Evolutionary conservation across 225 moss, liverwort and hornwort genomes (phyloP).

Genomic region (Physcomitrium patens): DNA sequence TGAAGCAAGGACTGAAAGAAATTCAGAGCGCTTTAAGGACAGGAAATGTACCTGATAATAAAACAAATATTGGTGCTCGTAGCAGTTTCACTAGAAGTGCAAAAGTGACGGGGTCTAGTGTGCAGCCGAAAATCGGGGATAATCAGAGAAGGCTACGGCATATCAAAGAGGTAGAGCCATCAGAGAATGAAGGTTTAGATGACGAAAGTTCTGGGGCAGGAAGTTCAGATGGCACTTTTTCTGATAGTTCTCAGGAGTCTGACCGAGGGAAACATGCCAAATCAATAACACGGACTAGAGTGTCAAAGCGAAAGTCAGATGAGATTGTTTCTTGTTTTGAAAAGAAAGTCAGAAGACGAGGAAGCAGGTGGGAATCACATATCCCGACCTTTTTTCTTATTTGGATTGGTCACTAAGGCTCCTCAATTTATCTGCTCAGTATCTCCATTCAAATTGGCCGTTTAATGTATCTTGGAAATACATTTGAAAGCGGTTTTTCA

Average conservation of each 20-base stretch:
- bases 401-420: slow-evolving; percentile 7
- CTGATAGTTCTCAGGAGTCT: slow-evolving; percentile 39
- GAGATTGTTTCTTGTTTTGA: slow-evolving; percentile 35
- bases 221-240: slow-evolving; percentile 31
- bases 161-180: slow-evolving; percentile 26
- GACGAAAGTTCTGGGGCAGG: slow-evolving; percentile 37
- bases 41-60: slow-evolving; percentile 27
- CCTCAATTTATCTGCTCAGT: slow-evolving; percentile 10
- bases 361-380: slow-evolving; percentile 38
- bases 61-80: slow-evolving; percentile 34
- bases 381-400: slow-evolving; percentile 13
- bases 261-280: slow-evolving; percentile 24
- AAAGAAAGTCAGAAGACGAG: slow-evolving; percentile 49
- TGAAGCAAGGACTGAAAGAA: slow-evolving; percentile 27
- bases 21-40: slow-evolving; percentile 29
- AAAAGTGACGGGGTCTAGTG: slow-evolving; percentile 24
- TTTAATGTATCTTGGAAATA: background rate
- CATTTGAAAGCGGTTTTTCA: background rate
- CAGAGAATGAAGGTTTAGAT: slow-evolving; percentile 25
- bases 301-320: slow-evolving; percentile 52
- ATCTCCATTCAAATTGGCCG: slow-evolving; percentile 3
- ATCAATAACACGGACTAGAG: slow-evolving; percentile 29
- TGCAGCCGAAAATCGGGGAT: slow-evolving; percentile 25
- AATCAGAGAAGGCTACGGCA: slow-evolving; percentile 26
- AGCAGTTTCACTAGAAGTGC: slow-evolving; percentile 49